Percentiles rank a stretch among this genome's conserved stretches.
Conservation (phyloP, 768 basidiomycete genomes). For the Suillus clintonianus region DNA sequence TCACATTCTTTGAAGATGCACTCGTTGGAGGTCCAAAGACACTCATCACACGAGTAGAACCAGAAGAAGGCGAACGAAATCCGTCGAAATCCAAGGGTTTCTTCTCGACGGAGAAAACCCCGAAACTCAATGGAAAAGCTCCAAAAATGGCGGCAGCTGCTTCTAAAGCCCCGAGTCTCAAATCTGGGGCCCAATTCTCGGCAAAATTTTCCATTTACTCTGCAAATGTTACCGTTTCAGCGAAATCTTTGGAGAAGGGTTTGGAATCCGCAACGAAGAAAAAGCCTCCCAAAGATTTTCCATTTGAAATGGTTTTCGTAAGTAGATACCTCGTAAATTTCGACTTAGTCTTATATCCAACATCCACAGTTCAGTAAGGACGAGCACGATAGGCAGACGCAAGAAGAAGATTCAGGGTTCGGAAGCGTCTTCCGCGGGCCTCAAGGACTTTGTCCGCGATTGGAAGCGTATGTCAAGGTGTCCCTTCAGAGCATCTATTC, state of each 20-base stretch:
- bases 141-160: neutral
- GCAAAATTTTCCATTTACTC: slow-evolving; percentile 9
- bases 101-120: neutral
- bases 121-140: neutral
- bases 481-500: neutral
- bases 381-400: slow-evolving; percentile 67
- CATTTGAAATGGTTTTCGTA: slow-evolving; percentile 81
- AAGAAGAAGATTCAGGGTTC: slow-evolving; percentile 61
- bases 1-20: neutral
- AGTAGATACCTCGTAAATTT: slow-evolving; percentile 20
- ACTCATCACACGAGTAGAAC: neutral
- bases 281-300: slow-evolving; percentile 71
- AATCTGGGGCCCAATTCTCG: neutral
- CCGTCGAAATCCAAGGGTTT: neutral
- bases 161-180: neutral
- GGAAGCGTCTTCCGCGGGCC: slow-evolving; percentile 64
- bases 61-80: slow-evolving; percentile 1
- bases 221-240: slow-evolving; percentile 47
- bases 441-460: slow-evolving; percentile 77
- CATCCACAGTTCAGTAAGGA: slow-evolving; percentile 64
- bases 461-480: slow-evolving; percentile 58
- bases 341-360: neutral
- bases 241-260: slow-evolving; percentile 62
- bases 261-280: slow-evolving; percentile 89
- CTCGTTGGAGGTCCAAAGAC: neutral